Evolutionary conservation across 768 basidiomycete genomes (phyloP).

Genomic region (Trametes coccinea): DNA sequence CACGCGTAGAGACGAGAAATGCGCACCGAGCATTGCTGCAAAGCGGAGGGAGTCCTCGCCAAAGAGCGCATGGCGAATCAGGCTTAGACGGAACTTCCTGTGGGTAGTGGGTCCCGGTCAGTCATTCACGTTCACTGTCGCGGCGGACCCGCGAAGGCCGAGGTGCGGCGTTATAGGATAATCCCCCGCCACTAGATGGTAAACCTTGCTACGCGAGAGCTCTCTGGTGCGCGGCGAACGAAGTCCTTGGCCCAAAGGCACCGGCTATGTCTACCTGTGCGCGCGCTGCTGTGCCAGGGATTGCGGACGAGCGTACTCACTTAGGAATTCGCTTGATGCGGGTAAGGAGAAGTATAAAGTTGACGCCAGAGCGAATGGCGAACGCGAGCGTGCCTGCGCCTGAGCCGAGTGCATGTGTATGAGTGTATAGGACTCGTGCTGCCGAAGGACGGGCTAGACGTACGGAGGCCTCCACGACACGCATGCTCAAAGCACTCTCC

Average conservation of each 20-base stretch:
- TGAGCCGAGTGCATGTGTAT: constrained; percentile 31
- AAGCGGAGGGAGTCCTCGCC: constrained; percentile 83
- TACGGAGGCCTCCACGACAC: constrained; percentile 67
- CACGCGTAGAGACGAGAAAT: not conserved
- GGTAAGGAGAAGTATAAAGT: constrained; percentile 76
- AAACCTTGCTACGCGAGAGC: too few species aligned
- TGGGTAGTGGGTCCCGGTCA: not conserved
- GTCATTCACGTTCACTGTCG: not conserved
- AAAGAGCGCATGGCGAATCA: constrained; percentile 82
- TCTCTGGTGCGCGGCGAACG: too few species aligned
- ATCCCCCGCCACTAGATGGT: too few species aligned
- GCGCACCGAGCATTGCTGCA: constrained; percentile 80
- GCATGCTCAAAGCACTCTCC: constrained; percentile 74
- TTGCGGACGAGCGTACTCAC: constrained; percentile 41
- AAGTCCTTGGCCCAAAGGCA: too few species aligned
- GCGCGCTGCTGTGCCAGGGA: not conserved
- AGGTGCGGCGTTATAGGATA: not conserved
- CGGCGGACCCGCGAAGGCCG: not conserved
- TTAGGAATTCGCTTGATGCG: constrained; percentile 65
- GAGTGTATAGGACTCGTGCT: not conserved
- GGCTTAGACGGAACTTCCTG: constrained; percentile 62
- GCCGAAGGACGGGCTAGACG: constrained; percentile 33
- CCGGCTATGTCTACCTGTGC: too few species aligned
- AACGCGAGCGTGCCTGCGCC: constrained; percentile 84
- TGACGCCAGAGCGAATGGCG: constrained; percentile 79